Base-by-base conservation (phyloP, 192 early-diverging fungal genomes). In the Coemansia sp. region DNA sequence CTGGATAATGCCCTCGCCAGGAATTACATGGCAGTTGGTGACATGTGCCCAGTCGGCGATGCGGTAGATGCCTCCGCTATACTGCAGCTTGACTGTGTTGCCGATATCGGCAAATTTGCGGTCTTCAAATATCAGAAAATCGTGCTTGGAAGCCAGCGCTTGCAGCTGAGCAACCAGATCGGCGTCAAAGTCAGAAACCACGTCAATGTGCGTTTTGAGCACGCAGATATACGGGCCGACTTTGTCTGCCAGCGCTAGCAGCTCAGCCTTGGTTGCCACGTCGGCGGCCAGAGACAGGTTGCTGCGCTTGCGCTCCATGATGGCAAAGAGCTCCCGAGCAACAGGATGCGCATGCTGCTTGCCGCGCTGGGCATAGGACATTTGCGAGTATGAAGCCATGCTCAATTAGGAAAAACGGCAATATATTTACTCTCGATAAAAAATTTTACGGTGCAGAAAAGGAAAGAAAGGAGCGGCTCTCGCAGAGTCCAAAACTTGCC, bases 31-130 rank as follows among this genome's bases (percentile, higher is more conserved):
- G 46, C 91, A 91, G 83, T 97, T 97, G 31, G 91, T 94, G 67
- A 99, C 92, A 70, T 99, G 83, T 2, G 97, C 82, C 96, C 97
- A 99, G 40, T 84, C 84, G 5, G 94, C 88, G 55, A 99, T 99
- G 39, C 84, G 80, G 79, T 96, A 93, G 20, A 99, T 71, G 50
- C 97, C 97, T 16, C 81, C 80, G 46, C 81, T 83, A 67, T 99
- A 99, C 82, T 99, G 97, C 41, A 84, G 81, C 70, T 94, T 92
- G 64, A 98, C 97, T 18, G 96, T 98, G 68, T 98, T 96, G 45
- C 93, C 96, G 70, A 98, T 98, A 65, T 98, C 96, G 47, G 94
- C 94, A 81, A 98, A 98, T 80, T 98, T 98, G 73, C 96, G 88
- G 78, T 98, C 95, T 66, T 98, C 95, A 68, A 98, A 98, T 61